phyloP scores from a whole-genome alignment of 805 yeast species.

The Hanseniaspora singularis region DNA sequence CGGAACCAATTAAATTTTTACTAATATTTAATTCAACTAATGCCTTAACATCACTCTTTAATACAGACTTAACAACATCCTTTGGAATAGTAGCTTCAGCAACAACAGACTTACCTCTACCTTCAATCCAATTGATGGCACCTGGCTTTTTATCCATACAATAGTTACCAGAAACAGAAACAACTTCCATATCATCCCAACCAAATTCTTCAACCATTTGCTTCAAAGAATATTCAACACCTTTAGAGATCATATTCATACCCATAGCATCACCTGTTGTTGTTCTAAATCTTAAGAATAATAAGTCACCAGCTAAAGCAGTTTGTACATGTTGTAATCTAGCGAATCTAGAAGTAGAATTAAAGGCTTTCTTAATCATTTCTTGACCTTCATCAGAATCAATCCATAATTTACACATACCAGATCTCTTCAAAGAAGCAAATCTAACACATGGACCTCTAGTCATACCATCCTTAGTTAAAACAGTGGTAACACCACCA shows the following conservation, averaged over 20 bases:
- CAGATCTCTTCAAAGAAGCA: slow-evolving; percentile 73
- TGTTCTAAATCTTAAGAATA: slow-evolving; percentile 89
- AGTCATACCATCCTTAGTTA: slow-evolving; percentile 96
- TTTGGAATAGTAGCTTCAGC: slow-evolving; percentile 89
- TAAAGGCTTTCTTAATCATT: slow-evolving; percentile 73
- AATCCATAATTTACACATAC: slow-evolving; percentile 88
- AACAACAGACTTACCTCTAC: slow-evolving; percentile 95
- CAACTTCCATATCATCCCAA: slow-evolving; percentile 84
- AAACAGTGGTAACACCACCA: slow-evolving; percentile 86
- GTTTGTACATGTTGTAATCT: slow-evolving; percentile 82
- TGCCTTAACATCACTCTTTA: slow-evolving; percentile 86
- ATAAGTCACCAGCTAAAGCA: slow-evolving; percentile 82
- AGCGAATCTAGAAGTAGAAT: slow-evolving; percentile 95
- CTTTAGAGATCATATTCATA: slow-evolving; percentile 99
- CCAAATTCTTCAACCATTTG: slow-evolving; percentile 81
- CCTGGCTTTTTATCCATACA: slow-evolving; percentile 97
- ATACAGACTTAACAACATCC: slow-evolving; percentile 63
- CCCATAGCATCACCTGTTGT: slow-evolving; percentile 99
- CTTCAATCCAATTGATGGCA: slow-evolving; percentile 98
- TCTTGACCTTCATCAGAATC: slow-evolving; percentile 91
- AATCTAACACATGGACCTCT: slow-evolving; percentile 97
- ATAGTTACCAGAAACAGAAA: slow-evolving; percentile 92
- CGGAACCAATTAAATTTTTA: slow-evolving; percentile 89
- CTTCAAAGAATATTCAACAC: slow-evolving; percentile 78
- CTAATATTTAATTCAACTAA: slow-evolving; percentile 78